Evolutionary conservation across 2,329 filamentous ascomycete genomes (phyloP), one percentile per base, ranked within the genome.

Genomic region (Furcasterigmium sp.): DNA sequence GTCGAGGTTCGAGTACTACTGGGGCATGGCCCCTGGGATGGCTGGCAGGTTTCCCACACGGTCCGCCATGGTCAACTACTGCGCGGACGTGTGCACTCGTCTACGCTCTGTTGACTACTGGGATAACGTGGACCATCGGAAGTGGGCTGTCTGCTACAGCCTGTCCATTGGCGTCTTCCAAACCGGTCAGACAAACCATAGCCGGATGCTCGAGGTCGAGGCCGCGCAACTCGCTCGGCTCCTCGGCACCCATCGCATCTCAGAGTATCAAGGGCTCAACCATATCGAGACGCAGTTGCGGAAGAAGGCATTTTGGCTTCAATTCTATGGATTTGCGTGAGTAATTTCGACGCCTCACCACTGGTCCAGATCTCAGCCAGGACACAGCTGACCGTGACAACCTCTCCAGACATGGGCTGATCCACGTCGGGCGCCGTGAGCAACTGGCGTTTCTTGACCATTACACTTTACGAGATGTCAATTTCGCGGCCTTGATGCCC

Each of bases 271-370:
- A 10, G 58, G 56, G 1, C 48, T 61, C 3, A 59, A 61, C 30
- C 51, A 47, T 26, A 58, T 64, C 13, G 60, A 65, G 39, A 57
- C 53, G 0, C 62, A 65, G 34, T 47, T 64, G 3, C 50, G 63
- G 10, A 64, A 64, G 39, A 65, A 62, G 44, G 61, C 55, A 0
- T 65, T 64, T 32, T 65, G 61, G 58, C 44, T 64, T 11, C 52
- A 59, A 8, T 63, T 64, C 14, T 64, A 64, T 32, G 50, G 48
- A 1, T 63, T 56, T 25, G 48, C 50, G 52, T 55, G 26, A 34
- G 50, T 21, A 2, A 8, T 8, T 20, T 5, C 18, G 5, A 5
- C 19, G 3, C 34, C n/a, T 4, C 8, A 9, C 35, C 20, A 17
- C 8, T 19, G 15, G 7, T 19, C 21, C 35, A 20, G 11, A 4